Base-by-base conservation (phyloP, 2,329 filamentous ascomycete species). In the Fusarium sacchari region DNA sequence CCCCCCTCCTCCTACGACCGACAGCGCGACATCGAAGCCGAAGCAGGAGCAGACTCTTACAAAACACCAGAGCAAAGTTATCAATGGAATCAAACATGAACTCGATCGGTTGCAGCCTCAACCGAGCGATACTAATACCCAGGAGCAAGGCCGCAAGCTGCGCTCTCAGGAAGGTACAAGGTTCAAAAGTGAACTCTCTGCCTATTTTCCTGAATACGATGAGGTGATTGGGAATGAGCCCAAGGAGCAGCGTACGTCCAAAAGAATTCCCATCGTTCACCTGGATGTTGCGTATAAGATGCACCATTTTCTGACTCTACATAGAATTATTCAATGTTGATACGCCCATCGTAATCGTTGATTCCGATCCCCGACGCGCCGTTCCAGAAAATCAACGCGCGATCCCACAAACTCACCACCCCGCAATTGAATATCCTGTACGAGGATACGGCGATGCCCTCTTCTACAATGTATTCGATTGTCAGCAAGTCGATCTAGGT, bases 151-250 rank as follows among this genome's bases (percentile, higher is more conserved):
- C 73, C 88, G 89, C 78, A 96, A 94, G 80, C 85, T 98, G 80
- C 90, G 96, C 71, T 97, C 94, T 59, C 93, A 97, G 78, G 94
- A 97, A 78, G 93, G 92, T 17, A 92, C 92, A 58, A 89, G 94
- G 76, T 92, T 95, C 83, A 97, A 97, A 87, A 98, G 95, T 83
- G 95, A 98, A 80, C 87, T 98, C 69, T 92, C 95, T 42, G 89
- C 91, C 53, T 98, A 97, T 83, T 98, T 98, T 79, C 91, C 93
- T 59, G 95, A 97, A 79, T 98, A 97, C 82, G 95, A 98, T 82
- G 94, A 97, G 80, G 90, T 98, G 75, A 94, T 98, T 83, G 95
- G 94, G 71, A 94, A 97, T 80, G 92, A 94, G 72, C 90, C 91
- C 43, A 92, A 92, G 77, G 92, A 95, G 82, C 87, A 92, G 76